Conservation (phyloP, 1,139 yeast genomes). For the Saccharomyces hybrid region DNA sequence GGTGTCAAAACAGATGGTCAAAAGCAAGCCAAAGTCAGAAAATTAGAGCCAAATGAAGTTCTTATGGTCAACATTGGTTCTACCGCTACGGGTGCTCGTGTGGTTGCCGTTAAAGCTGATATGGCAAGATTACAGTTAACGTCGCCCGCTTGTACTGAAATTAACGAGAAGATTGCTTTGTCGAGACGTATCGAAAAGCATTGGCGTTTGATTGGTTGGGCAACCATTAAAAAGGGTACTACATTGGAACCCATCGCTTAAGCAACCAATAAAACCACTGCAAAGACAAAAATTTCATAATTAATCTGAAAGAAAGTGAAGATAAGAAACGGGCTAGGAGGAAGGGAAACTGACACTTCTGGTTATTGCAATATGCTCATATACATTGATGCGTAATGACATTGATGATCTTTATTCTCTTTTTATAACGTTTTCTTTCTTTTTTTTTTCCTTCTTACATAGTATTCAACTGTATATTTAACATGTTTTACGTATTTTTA, state of each 20-base stretch:
- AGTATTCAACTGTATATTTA: slow-evolving; percentile 2
- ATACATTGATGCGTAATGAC: neutral
- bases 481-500: neutral
- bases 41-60: slow-evolving; percentile 89
- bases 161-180: slow-evolving; percentile 95
- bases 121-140: slow-evolving; percentile 97
- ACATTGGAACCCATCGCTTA: slow-evolving; percentile 62
- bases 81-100: slow-evolving; percentile 98
- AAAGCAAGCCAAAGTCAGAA: slow-evolving; percentile 94
- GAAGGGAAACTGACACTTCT: neutral
- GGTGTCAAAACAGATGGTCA: slow-evolving; percentile 99
- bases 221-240: slow-evolving; percentile 93
- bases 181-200: slow-evolving; percentile 99
- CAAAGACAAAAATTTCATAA: neutral
- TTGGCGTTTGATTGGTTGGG: slow-evolving; percentile 99
- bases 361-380: neutral
- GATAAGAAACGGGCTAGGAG: neutral
- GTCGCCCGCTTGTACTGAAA: slow-evolving; percentile 97
- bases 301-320: neutral
- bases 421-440: neutral
- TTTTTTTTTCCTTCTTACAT: neutral
- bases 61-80: slow-evolving; percentile 99
- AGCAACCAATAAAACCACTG: slow-evolving; percentile 7
- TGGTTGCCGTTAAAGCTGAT: slow-evolving; percentile 96
- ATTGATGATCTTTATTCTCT: slow-evolving; percentile 1